A percentile compares a stretch with the other conserved stretches of the same genome.
These are phyloP conservation scores for Rhodosporidiobolus sp. DNA, from an alignment of 768 basidiomycete genomes.

Conservation along the genomic window DNA sequence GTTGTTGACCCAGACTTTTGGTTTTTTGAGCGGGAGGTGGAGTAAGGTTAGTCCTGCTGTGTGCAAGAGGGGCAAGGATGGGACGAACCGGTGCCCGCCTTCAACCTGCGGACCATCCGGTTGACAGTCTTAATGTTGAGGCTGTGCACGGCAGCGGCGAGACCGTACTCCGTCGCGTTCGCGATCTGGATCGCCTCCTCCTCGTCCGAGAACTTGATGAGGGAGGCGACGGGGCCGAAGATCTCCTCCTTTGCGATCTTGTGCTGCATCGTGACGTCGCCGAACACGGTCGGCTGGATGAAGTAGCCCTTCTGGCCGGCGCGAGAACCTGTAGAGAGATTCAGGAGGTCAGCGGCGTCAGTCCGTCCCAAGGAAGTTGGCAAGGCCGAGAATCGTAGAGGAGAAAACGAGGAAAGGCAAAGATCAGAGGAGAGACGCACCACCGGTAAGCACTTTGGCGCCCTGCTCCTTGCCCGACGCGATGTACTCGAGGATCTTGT, in stretches of 20 bases:
- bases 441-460: slow-evolving; percentile 75
- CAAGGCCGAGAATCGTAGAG: no score
- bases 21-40: not conserved
- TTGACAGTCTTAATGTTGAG: slow-evolving; percentile 54
- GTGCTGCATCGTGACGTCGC: slow-evolving; percentile 84
- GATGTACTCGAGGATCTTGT: slow-evolving; percentile 82
- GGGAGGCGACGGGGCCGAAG: slow-evolving; percentile 86
- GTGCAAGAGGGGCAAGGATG: no score
- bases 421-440: slow-evolving; percentile 48
- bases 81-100: slow-evolving; percentile 71
- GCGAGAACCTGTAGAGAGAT: slow-evolving; percentile 49
- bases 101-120: slow-evolving; percentile 68
- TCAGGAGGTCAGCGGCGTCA: no score
- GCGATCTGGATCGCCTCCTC: slow-evolving; percentile 79
- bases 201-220: slow-evolving; percentile 77
- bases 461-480: slow-evolving; percentile 78
- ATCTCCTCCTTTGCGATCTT: slow-evolving; percentile 62
- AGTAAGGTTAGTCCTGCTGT: not conserved
- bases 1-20: slow-evolving; percentile 90
- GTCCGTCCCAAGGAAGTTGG: no score
- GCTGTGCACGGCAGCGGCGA: slow-evolving; percentile 84
- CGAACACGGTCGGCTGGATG: slow-evolving; percentile 88
- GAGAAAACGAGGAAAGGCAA: no score
- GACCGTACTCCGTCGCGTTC: slow-evolving; percentile 83
- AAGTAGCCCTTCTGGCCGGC: slow-evolving; percentile 74